phyloP scores from a whole-genome alignment of 2,329 filamentous ascomycete genomes.

The Zymoseptoria pseudotritici region DNA sequence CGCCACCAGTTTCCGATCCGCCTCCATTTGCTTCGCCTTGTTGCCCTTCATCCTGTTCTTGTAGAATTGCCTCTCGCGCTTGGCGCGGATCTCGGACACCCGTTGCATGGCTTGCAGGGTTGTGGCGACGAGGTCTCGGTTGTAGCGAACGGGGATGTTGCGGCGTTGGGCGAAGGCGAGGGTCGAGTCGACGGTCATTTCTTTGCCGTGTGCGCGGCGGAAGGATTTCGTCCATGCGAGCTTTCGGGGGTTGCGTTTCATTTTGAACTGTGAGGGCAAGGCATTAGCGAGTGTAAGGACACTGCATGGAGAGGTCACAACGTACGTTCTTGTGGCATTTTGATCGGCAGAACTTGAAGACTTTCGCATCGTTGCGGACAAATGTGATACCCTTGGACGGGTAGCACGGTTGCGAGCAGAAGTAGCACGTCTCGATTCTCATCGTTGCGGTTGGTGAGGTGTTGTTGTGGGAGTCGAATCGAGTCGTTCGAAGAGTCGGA shows the following conservation, averaged over 20 bases:
- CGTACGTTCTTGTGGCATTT: constrained; percentile 57
- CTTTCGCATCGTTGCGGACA: constrained; percentile 57
- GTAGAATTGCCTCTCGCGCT: constrained; percentile 87
- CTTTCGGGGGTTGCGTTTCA: constrained; percentile 96
- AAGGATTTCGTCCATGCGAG: constrained; percentile 96
- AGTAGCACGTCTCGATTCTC: constrained; percentile 61
- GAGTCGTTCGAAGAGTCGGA: neutral
- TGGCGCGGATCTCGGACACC: constrained; percentile 73
- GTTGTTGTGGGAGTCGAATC: neutral
- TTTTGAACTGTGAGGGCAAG: constrained; percentile 65
- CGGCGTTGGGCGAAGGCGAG: constrained; percentile 86
- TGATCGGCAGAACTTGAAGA: constrained; percentile 60
- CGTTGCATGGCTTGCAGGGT: constrained; percentile 90
- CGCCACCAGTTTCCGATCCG: constrained; percentile 79
- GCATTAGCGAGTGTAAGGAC: constrained; percentile 4
- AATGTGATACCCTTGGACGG: constrained; percentile 60
- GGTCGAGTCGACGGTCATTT: constrained; percentile 88
- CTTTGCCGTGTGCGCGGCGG: constrained; percentile 71
- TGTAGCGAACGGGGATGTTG: constrained; percentile 92
- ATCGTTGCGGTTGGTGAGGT: constrained; percentile 6
- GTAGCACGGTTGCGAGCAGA: constrained; percentile 62
- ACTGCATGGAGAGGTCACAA: neutral
- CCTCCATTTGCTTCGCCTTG: constrained; percentile 69
- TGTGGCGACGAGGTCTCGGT: constrained; percentile 79
- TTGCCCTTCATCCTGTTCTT: constrained; percentile 89